phyloP scores from a whole-genome alignment of 495 filamentous ascomycete genomes.

The Echria macrotheca region DNA sequence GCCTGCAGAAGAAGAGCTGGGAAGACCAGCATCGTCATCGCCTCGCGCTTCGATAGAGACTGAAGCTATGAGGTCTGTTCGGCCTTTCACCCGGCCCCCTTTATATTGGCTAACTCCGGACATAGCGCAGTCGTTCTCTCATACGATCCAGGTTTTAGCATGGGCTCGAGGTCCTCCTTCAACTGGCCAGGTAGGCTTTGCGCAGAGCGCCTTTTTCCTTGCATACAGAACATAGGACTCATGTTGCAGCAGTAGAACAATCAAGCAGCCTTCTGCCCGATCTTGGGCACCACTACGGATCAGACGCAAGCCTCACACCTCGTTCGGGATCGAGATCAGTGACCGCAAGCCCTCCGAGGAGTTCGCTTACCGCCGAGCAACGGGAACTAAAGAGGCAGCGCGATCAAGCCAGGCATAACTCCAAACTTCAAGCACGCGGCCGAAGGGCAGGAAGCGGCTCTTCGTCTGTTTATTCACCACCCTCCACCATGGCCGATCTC shows the following conservation, averaged over 20 bases:
- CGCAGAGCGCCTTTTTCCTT: too few relatives aligned
- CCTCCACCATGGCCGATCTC: conserved; percentile 36
- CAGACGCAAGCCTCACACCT: conserved; percentile 40
- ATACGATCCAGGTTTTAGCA: conserved; percentile 40
- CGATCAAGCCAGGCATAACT: conserved; percentile 40
- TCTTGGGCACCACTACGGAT: conserved; percentile 28
- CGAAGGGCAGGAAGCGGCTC: conserved; percentile 38
- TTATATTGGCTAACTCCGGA: conserved; percentile 11
- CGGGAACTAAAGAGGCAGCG: conserved; percentile 45
- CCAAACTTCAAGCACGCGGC: conserved; percentile 34
- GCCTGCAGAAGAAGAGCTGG: conserved; percentile 24
- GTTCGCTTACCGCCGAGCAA: conserved; percentile 41
- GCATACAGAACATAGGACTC: conserved; percentile 8
- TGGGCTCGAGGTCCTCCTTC: conserved; percentile 40
- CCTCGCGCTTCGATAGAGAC: conserved; percentile 22
- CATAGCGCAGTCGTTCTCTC: conserved; percentile 41
- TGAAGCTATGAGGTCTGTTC: conserved; percentile 38
- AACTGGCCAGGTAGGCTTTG: conserved; percentile 34
- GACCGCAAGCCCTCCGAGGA: conserved; percentile 42
- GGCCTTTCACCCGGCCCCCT: neutral
- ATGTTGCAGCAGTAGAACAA: conserved; percentile 31
- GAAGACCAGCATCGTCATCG: conserved; percentile 24
- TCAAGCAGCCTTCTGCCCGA: conserved; percentile 35
- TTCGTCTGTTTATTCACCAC: conserved; percentile 37
- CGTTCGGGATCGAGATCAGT: conserved; percentile 40